These are phyloP conservation scores for Spinacia oleracea DNA, from an alignment of 179 eudicot genomes.

Conservation along the genomic window DNA sequence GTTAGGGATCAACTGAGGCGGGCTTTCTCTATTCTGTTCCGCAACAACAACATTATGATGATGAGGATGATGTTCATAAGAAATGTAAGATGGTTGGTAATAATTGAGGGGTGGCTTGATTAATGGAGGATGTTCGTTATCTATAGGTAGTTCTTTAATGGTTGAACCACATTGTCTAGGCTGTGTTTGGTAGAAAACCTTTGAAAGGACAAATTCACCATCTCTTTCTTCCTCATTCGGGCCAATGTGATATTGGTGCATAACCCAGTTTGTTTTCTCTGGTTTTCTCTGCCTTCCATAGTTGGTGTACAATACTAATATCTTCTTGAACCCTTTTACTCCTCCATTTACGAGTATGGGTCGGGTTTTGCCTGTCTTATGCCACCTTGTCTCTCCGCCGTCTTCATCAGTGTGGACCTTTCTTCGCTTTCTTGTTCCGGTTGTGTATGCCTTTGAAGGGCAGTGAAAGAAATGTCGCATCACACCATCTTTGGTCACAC, in stretches of 20 bases:
- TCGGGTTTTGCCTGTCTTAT: constrained; percentile 85
- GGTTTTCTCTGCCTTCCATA: constrained; percentile 84
- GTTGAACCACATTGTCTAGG: constrained; percentile 71
- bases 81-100: constrained; percentile 40
- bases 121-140: constrained; percentile 12
- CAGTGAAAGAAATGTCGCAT: constrained; percentile 88
- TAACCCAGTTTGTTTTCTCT: constrained; percentile 90
- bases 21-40: constrained; percentile 38
- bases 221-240: constrained; percentile 76
- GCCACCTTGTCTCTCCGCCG: constrained; percentile 89
- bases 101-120: constrained; percentile 36
- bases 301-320: constrained; percentile 89
- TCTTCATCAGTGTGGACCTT: constrained; percentile 71
- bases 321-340: constrained; percentile 77
- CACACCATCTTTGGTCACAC: constrained; percentile 84
- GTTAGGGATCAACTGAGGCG: constrained; percentile 54
- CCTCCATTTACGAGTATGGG: constrained; percentile 46
- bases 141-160: constrained; percentile 13
- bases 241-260: constrained; percentile 94
- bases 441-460: constrained; percentile 93
- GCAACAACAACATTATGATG: constrained; percentile 24
- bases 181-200: constrained; percentile 91
- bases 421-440: constrained; percentile 82
- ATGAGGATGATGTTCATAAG: constrained; percentile 32
- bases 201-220: constrained; percentile 77